A percentile compares a stretch with the other conserved stretches of the same genome.
Conservation (phyloP, 345 rosid genomes). For the Salix caprea region DNA sequence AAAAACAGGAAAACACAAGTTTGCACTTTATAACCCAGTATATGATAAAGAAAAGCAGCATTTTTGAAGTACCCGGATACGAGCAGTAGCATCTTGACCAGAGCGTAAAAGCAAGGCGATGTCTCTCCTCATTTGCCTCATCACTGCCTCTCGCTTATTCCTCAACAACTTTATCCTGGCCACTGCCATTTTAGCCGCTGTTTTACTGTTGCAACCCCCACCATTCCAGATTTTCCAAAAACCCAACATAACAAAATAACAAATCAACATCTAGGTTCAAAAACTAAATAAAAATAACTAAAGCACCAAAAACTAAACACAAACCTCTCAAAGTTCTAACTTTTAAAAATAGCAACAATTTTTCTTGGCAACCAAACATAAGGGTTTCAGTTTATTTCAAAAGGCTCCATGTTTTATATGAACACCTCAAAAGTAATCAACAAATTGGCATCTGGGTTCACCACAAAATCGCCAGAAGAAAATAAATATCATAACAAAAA, state of each 20-base stretch:
- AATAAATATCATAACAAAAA: neutral
- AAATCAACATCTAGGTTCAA: neutral
- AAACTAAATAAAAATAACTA: neutral
- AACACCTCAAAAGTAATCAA: no score
- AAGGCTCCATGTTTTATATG: no score
- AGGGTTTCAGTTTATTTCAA: neutral
- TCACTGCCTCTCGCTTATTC: conserved; percentile 82
- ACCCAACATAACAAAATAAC: neutral
- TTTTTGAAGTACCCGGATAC: conserved; percentile 55
- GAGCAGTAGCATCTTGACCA: conserved; percentile 91
- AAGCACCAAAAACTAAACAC: neutral
- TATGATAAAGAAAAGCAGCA: no score
- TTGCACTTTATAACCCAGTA: no score
- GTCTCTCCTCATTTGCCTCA: conserved; percentile 90
- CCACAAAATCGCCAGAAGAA: neutral
- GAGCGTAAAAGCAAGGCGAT: conserved; percentile 85
- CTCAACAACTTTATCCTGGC: conserved; percentile 88
- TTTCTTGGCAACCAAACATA: conserved; percentile 2
- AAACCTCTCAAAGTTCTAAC: neutral
- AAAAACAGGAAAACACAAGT: no score
- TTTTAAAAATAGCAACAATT: no score
- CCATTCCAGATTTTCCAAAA: neutral
- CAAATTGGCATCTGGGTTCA: no score
- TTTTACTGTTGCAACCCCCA: conserved; percentile 45
- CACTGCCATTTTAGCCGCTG: conserved; percentile 94